Conservation (phyloP, 2,329 filamentous ascomycete genomes). For the Colletotrichum euphorbiae region DNA sequence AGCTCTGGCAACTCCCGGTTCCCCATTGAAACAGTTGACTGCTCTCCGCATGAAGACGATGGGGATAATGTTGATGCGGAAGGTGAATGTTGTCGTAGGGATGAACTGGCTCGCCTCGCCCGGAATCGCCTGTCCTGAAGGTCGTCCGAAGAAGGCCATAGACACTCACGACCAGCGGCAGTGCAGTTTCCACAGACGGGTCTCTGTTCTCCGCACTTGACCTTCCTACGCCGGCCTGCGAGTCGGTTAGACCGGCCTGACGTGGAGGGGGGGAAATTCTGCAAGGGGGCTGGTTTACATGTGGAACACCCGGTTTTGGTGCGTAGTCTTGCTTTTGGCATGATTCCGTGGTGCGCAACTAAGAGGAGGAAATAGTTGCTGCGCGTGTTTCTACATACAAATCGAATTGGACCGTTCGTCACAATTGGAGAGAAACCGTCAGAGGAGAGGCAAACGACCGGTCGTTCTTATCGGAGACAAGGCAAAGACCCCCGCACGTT, state of each 20-base stretch:
- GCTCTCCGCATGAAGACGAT: neutral
- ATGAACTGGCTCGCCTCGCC: neutral
- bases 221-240: neutral
- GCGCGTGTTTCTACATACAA: neutral
- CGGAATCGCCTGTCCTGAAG: constrained; percentile 7
- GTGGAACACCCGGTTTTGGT: constrained; percentile 16
- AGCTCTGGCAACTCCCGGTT: neutral
- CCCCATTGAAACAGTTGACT: neutral
- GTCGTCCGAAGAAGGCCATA: neutral
- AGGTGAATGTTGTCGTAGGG: neutral
- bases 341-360: neutral
- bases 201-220: constrained; percentile 18
- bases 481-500: neutral
- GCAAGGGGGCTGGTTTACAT: neutral
- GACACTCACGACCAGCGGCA: neutral
- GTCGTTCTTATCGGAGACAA: neutral
- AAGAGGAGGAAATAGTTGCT: neutral
- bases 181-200: constrained; percentile 11
- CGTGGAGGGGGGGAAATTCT: too few species aligned
- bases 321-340: neutral
- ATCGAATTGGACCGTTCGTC: too few species aligned
- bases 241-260: neutral
- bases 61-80: neutral
- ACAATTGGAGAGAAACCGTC: too few species aligned
- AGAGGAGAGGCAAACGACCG: neutral